These are phyloP conservation scores for Metarhizium album DNA, from an alignment of 2,329 filamentous ascomycete genomes.

Conservation along the genomic window DNA sequence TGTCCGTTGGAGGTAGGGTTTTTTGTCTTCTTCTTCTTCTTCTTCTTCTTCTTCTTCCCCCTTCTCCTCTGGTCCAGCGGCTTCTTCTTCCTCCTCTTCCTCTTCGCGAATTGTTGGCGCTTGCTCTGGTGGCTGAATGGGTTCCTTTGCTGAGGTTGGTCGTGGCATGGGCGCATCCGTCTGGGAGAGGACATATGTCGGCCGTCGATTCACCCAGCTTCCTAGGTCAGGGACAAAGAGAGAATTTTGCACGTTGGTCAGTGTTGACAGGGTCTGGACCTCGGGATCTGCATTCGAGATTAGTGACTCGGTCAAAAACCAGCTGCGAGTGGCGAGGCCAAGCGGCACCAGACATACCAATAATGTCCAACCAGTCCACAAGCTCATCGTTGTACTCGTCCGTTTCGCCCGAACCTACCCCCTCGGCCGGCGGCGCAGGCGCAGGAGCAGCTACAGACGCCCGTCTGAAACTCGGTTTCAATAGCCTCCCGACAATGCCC, in stretches of 20 bases:
- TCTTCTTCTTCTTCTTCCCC: slow-evolving; percentile 3
- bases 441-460: not conserved
- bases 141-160: not conserved
- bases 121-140: slow-evolving; percentile 9
- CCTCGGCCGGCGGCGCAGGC: slow-evolving; percentile 1
- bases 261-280: slow-evolving; percentile 68
- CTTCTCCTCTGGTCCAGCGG: slow-evolving; percentile 6
- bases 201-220: slow-evolving; percentile 60
- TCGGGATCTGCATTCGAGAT: slow-evolving; percentile 55
- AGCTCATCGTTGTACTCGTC: slow-evolving; percentile 28
- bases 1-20: slow-evolving; percentile 24
- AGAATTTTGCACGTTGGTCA: slow-evolving; percentile 85
- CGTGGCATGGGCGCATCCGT: not conserved
- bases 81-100: not conserved
- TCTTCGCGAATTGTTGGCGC: slow-evolving; percentile 3
- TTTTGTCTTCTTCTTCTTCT: slow-evolving; percentile 11
- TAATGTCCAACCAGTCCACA: slow-evolving; percentile 29
- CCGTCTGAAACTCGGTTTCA: slow-evolving; percentile 3
- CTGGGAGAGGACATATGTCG: slow-evolving; percentile 63
- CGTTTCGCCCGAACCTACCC: slow-evolving; percentile 11
- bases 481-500: slow-evolving; percentile 5
- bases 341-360: slow-evolving; percentile 19
- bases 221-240: slow-evolving; percentile 79
- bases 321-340: not conserved
- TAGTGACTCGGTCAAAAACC: not conserved